Evolutionary conservation across 2,329 filamentous ascomycete genomes (phyloP), one percentile per base, ranked within the genome.

Genomic region (Penicillium freii): DNA sequence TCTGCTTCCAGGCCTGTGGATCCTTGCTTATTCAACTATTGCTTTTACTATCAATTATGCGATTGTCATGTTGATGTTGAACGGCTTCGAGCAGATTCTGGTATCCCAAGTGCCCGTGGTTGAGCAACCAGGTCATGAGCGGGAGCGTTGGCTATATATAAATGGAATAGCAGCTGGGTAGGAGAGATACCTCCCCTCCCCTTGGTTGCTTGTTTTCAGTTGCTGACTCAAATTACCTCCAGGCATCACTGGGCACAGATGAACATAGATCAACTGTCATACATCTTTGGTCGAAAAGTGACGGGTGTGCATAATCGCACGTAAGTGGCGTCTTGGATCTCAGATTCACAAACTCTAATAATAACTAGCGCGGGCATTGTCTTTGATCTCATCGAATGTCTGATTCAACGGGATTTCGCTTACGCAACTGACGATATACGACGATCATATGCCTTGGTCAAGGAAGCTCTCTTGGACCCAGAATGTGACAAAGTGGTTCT

Each of bases 81-180:
- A 79, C 56, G 72, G 75, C 42, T 75, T 80, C 2, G 75, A 82
- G 53, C 85, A 82, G 60, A 79, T 85, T 1, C 71, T 78, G 17
- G 73, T 73, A 1, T 71, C 73, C 17, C 51, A 57, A 19, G 66
- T 62, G 2, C 61, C 63, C 5, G 53, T 66, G 3, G 36, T 55
- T 13, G 52, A 59, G 45, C 50, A 39, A 19, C 77, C 78, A 0
- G 78, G 68, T n/a, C 72, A 77, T 69, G 76, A 78, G 11, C 78
- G 85, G 51, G 89, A 92, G 74, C 82, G 87, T 66, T 93, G 90
- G 90, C 80, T 92, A n/a, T 92, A 89, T 69, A 73, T 92, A 51
- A 92, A 92, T 66, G 90, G 90, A 0, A 84, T 92, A 29, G 84
- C 65, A 11, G 67, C 70, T 51, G 66, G 68, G 67, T 71, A 66